These are phyloP conservation scores for Austropuccinia psidii DNA, from an alignment of 1,284 basidiomycete genomes.

Conservation along the genomic window DNA sequence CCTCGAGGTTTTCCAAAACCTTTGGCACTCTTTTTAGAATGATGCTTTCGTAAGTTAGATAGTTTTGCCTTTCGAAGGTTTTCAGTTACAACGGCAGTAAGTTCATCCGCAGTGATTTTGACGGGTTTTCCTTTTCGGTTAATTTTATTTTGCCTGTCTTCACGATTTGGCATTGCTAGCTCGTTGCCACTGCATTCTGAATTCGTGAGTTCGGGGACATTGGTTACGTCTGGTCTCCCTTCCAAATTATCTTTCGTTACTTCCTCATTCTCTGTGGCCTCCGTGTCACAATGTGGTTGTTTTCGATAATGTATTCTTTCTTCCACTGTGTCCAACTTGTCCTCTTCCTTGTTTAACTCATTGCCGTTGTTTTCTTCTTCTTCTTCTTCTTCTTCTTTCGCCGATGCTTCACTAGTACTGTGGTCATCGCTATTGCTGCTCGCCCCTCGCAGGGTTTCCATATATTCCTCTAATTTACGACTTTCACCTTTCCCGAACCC, in stretches of 20 bases:
- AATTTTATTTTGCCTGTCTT: constrained; percentile 36
- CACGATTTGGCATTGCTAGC: constrained; percentile 39
- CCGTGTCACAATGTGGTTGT: not conserved
- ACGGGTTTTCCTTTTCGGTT: not conserved
- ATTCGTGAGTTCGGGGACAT: not conserved
- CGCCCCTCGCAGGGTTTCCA: constrained; percentile 45
- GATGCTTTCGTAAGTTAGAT: constrained; percentile 41
- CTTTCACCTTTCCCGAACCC: constrained; percentile 78
- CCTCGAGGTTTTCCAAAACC: constrained; percentile 42
- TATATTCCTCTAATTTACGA: constrained; percentile 64
- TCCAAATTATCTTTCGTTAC: not conserved
- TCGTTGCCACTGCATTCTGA: too few species aligned
- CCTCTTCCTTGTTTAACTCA: constrained; percentile 40
- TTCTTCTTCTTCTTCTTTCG: constrained; percentile 47
- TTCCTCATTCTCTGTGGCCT: not conserved
- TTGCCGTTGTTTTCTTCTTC: constrained; percentile 43
- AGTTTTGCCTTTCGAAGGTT: constrained; percentile 7
- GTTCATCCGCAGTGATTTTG: constrained; percentile 26
- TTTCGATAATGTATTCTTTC: constrained; percentile 29
- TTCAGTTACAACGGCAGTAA: constrained; percentile 12
- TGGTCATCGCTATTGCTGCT: constrained; percentile 48
- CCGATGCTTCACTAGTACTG: constrained; percentile 8
- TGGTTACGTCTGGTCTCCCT: constrained; percentile 34
- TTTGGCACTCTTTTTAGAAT: constrained; percentile 43
- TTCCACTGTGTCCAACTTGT: constrained; percentile 37